Evolutionary conservation across 2,329 filamentous ascomycete genomes (phyloP), one percentile per base, ranked within the genome.

Genomic region (Epichloe sp.): DNA sequence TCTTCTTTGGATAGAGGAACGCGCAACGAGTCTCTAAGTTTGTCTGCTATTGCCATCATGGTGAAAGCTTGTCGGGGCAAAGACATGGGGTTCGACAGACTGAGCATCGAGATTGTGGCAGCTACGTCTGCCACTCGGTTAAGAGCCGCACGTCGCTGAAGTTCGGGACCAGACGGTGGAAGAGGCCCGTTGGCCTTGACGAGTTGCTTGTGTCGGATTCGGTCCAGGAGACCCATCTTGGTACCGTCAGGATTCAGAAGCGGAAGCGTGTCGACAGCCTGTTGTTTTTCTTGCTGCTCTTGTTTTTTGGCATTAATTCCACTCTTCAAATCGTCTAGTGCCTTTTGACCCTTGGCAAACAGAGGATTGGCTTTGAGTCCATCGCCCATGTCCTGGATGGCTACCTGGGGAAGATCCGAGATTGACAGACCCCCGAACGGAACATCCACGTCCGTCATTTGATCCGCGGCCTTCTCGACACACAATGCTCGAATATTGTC

Each of bases 141-240:
- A 23, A 87, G 70, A 0, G 85, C 85, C 3, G 80, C 77, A 14
- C 74, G 76, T 12, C 83, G 81, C 55, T 77, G 70, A 3, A 86
- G 68, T 57, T 82, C 74, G 0, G 76, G 71, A 0, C 74, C 60
- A 1, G 81, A 73, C 1, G 84, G 70, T 0, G 83, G 80, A 0
- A 75, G 64, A 4, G 74, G 64, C 62, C 82, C 86, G 47, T 68
- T 71, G 8, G 71, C 65, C 57, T 76, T 76, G 63, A 77, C 72
- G 57, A 75, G 65, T 57, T 86, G 79, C 70, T 91, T 91, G 50
- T 77, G 73, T 55, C 85, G 82, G 56, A 94, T 78, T 47, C 86
- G 83, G 64, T 90, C 86, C 52, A 93, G 74, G 23, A 94, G 78
- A 49, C 79, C 80, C 70, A 85, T 81, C 68, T 82, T 73, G 44